phyloP scores from a whole-genome alignment of 768 basidiomycete species.

The Boletus barrowsii region DNA sequence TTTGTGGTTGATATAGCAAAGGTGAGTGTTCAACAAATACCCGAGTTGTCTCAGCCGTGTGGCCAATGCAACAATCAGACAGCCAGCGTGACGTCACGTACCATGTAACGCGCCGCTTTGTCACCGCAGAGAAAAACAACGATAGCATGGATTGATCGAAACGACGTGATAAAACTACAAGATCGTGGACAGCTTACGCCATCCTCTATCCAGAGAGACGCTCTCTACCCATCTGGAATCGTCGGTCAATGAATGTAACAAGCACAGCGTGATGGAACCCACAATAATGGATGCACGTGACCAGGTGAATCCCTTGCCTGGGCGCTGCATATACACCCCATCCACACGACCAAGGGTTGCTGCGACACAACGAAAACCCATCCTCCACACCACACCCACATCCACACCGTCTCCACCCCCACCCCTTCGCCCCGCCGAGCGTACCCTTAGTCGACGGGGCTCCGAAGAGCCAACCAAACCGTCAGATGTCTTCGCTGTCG shows the following conservation, averaged over 20 bases:
- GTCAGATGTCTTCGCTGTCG: constrained; percentile 77
- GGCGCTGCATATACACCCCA: constrained; percentile 3
- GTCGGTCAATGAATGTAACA: constrained; percentile 3
- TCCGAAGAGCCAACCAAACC: constrained; percentile 81
- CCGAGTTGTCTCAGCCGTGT: constrained; percentile 8
- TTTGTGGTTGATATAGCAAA: constrained; percentile 8
- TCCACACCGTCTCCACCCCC: constrained; percentile 1
- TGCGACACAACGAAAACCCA: constrained; percentile 5
- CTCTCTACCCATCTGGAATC: constrained; percentile 6
- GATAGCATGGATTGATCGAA: constrained; percentile 26
- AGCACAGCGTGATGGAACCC: neutral
- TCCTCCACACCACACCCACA: constrained; percentile 3
- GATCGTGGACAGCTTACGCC: constrained; percentile 5
- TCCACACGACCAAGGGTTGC: constrained; percentile 1
- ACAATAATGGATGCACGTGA: constrained; percentile 15
- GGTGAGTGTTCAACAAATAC: constrained; percentile 14
- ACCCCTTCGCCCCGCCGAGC: constrained; percentile 61
- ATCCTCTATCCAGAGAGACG: constrained; percentile 15
- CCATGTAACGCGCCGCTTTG: constrained; percentile 16
- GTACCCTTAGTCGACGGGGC: constrained; percentile 64
- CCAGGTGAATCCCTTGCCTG: constrained; percentile 7
- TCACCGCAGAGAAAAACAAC: neutral
- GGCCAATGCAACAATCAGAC: constrained; percentile 6
- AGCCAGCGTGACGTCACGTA: constrained; percentile 34
- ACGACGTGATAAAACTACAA: constrained; percentile 27